phyloP scores from a whole-genome alignment of 1,284 basidiomycete species.

The Tranzscheliella williamsii region DNA sequence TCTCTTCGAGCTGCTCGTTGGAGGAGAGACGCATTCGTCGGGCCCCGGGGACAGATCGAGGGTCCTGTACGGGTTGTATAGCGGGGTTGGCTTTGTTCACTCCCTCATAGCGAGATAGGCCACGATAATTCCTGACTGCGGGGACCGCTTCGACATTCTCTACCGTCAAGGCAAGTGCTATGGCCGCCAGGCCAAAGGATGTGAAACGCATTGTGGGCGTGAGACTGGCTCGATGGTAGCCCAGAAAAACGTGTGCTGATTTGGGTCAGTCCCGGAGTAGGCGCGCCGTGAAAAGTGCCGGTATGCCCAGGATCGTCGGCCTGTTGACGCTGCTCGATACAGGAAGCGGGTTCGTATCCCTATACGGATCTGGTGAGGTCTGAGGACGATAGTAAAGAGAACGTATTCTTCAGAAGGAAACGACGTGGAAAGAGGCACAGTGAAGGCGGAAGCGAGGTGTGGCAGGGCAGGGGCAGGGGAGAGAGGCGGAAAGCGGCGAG shows the following conservation, averaged over 20 bases:
- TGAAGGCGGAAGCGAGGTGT: not conserved
- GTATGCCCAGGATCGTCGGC: not conserved
- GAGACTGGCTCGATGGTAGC: not conserved
- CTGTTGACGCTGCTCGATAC: no score
- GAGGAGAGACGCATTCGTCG: constrained; percentile 33
- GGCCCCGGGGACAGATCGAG: constrained; percentile 17
- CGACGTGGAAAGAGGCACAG: not conserved
- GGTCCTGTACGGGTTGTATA: constrained; percentile 22
- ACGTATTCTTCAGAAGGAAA: not conserved
- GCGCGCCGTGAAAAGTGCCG: not conserved
- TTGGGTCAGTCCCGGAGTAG: not conserved
- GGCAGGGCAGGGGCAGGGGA: not conserved
- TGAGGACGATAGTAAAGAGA: not conserved
- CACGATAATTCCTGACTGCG: constrained; percentile 31
- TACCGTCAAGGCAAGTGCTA: constrained; percentile 33
- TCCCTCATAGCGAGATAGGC: constrained; percentile 32
- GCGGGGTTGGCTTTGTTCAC: constrained; percentile 10
- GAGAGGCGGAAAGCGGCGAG: constrained; percentile 7
- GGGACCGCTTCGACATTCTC: constrained; percentile 34
- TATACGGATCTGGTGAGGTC: no score
- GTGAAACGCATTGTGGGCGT: constrained; percentile 30
- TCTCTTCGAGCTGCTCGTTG: constrained; percentile 28
- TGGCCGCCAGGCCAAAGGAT: constrained; percentile 31
- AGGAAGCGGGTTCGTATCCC: no score
- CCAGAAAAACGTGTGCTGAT: not conserved